Conservation (phyloP, 345 rosid genomes). For the Dovyalis caffra region DNA sequence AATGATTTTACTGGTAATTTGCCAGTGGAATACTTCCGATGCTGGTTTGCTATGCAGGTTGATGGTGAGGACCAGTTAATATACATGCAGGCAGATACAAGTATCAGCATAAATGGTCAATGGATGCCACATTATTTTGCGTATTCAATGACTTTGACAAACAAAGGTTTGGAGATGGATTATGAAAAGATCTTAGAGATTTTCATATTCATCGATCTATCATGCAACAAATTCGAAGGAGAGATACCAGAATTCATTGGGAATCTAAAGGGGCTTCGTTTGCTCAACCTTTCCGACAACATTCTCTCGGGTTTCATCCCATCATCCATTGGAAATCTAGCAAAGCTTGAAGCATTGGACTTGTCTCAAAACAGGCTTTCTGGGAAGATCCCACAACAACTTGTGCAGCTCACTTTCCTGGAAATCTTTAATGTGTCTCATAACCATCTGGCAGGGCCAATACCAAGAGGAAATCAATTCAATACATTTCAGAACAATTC, state of each 20-base stretch:
- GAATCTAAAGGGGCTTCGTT: too few relatives aligned
- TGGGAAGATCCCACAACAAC: neutral
- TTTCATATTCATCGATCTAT: conserved; percentile 1
- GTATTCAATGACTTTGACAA: neutral
- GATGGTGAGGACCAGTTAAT: neutral
- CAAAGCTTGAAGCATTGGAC: neutral
- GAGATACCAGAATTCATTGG: neutral
- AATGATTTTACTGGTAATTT: too few relatives aligned
- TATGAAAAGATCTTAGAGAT: neutral
- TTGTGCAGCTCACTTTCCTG: neutral
- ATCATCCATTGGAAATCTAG: too few relatives aligned
- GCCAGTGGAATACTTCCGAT: too few relatives aligned
- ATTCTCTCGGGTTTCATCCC: too few relatives aligned
- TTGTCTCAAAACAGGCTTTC: neutral
- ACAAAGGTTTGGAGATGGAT: neutral
- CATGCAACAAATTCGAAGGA: conserved; percentile 5
- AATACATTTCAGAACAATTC: too few relatives aligned
- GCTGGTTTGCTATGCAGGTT: neutral
- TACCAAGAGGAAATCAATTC: neutral
- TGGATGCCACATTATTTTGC: neutral
- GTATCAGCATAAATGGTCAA: too few relatives aligned
- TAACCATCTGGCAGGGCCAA: neutral
- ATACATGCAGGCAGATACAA: neutral
- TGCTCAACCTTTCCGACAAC: too few relatives aligned
- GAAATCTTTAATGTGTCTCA: neutral